Base-by-base conservation (phyloP, 2,329 filamentous ascomycete species). In the Chaetomiaceae sp. region DNA sequence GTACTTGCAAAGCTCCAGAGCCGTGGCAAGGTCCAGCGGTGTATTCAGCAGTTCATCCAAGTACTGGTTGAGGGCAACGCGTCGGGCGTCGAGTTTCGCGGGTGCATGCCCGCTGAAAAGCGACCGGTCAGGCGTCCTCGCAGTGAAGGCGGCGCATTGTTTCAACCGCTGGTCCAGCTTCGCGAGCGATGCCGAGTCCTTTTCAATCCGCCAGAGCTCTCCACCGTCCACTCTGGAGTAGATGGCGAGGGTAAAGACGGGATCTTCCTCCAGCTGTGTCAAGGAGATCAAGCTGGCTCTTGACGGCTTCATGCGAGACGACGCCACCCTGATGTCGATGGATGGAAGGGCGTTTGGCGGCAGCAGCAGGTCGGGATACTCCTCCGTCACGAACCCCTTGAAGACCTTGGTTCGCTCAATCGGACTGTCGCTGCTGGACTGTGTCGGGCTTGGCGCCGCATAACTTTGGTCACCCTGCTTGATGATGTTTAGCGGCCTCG, bases 121-220 rank as follows among this genome's bases (percentile, higher is more conserved):
- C 3, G 83, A 83, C 56, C 87, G 81, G 57, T 99, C 93, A 0
- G 93, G 93, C 2, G 91, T 81, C 65, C 75, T 89, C 10, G 84
- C 86, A 10, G 79, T 80, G 62, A 95, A 90, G 5, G 77, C 71
- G n/a, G 80, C 71, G 40, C 85, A 81, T 49, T 87, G 82, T 66
- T 88, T 91, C 55, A 99, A 70, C 51, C 87, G 82, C 50, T 88
- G 79, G 65, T 97, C 92, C 31, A 99, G 75, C 57, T 85, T 83
- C n/a, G 82, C 79, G 23, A 99, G 73, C 23, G 92, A 89, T 13
- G 80, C 73, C 3, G 88, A 87, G 55, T 95, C 89, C 68, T 99
- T 99, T 69, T 99, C 93, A 6, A 96, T 82, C 25, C 92, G 83
- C 92, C 93, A 97, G 10, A 99, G 74, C 66, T 97, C 92, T 49